Conservation (phyloP, 805 yeast species). For the Saitoella complicata region DNA sequence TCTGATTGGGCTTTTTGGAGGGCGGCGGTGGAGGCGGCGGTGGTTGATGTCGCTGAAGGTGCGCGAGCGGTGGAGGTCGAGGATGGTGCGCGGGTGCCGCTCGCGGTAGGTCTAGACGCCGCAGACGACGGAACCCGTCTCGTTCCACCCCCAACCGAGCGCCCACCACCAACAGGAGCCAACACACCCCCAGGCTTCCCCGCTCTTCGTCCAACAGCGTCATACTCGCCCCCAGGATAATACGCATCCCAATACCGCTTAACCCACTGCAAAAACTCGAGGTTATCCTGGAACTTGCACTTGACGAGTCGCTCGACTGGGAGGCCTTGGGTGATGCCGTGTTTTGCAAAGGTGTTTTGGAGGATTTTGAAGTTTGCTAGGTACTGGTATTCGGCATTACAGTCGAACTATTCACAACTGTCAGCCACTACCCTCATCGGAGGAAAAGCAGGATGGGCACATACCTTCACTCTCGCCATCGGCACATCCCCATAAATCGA, state of each 20-base stretch:
- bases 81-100: constrained; percentile 4
- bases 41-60: constrained; percentile 14
- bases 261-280: constrained; percentile 89
- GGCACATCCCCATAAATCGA: constrained; percentile 72
- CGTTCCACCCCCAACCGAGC: not conserved
- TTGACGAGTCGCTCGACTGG: constrained; percentile 71
- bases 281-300: constrained; percentile 83
- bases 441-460: not conserved
- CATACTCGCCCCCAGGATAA: constrained; percentile 53
- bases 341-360: constrained; percentile 62
- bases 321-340: constrained; percentile 52
- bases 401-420: constrained; percentile 29
- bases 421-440: constrained; percentile 1
- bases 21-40: constrained; percentile 20
- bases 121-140: constrained; percentile 2
- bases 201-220: constrained; percentile 45
- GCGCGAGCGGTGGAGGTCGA: constrained; percentile 10
- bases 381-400: constrained; percentile 57
- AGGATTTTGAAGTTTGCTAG: constrained; percentile 69
- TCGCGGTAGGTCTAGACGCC: constrained; percentile 1
- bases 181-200: constrained; percentile 12
- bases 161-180: constrained; percentile 4
- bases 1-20: constrained; percentile 29
- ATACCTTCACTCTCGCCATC: constrained; percentile 46
- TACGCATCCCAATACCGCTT: constrained; percentile 66